Conservation (phyloP, 2,329 filamentous ascomycete species). For the Fragosphaeria purpurea region DNA sequence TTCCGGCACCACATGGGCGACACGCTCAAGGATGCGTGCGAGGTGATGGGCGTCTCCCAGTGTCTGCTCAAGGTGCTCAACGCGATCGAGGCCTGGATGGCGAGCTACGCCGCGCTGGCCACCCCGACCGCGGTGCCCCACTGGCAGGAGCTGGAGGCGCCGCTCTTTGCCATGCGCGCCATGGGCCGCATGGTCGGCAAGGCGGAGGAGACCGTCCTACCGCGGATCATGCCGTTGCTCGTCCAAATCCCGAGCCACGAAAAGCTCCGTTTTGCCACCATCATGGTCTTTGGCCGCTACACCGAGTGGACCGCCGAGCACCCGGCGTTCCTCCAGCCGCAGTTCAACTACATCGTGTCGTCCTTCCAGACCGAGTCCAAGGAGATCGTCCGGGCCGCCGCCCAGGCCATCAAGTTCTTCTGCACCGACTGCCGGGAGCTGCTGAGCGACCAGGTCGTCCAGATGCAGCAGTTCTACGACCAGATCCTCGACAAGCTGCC, state of each 20-base stretch:
- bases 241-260: constrained; percentile 92
- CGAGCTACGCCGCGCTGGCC: constrained; percentile 67
- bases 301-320: constrained; percentile 97
- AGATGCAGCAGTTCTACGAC: constrained; percentile 88
- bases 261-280: constrained; percentile 95
- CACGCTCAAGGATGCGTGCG: constrained; percentile 91
- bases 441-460: constrained; percentile 70
- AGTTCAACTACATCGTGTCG: constrained; percentile 91
- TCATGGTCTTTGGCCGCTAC: constrained; percentile 93
- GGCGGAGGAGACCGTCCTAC: constrained; percentile 77
- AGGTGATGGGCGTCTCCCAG: constrained; percentile 87
- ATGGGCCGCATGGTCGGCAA: constrained; percentile 94
- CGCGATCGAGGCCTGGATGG: constrained; percentile 81
- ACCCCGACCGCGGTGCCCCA: constrained; percentile 69
- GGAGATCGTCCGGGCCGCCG: constrained; percentile 85
- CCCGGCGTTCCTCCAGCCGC: constrained; percentile 80
- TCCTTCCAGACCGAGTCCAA: constrained; percentile 83
- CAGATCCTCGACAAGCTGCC: constrained; percentile 80
- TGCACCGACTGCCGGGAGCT: constrained; percentile 89
- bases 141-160: constrained; percentile 94
- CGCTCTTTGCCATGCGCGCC: constrained; percentile 87
- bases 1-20: constrained; percentile 97
- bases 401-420: constrained; percentile 92
- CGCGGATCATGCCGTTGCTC: constrained; percentile 84
- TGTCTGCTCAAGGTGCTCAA: constrained; percentile 83